phyloP scores from a whole-genome alignment of 2,329 filamentous ascomycete genomes.

The Sclerotinia spermophila region DNA sequence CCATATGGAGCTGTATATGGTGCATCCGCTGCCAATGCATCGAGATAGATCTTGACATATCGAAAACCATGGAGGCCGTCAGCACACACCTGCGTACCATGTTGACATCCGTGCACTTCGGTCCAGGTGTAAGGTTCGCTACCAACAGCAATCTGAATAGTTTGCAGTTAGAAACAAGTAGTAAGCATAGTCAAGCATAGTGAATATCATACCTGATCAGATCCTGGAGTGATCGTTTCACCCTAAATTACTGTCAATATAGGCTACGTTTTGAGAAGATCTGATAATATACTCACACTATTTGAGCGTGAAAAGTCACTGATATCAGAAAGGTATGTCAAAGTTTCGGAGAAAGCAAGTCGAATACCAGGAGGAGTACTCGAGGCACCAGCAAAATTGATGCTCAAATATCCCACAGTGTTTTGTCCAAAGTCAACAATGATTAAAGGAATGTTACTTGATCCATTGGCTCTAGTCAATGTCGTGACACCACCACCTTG shows the following conservation, averaged over 20 bases:
- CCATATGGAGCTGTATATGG: conserved; percentile 45
- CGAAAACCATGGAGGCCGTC: conserved; percentile 53
- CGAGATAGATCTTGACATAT: conserved; percentile 48
- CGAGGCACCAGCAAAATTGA: conserved; percentile 42
- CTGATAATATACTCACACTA: conserved; percentile 36
- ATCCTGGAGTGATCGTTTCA: conserved; percentile 44
- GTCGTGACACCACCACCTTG: conserved; percentile 35
- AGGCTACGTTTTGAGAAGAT: too few species aligned
- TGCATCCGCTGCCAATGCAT: conserved; percentile 43
- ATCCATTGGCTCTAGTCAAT: conserved; percentile 30
- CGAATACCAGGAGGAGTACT: conserved; percentile 40
- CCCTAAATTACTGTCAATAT: conserved; percentile 28
- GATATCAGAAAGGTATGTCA: conserved; percentile 43
- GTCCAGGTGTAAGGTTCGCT: conserved; percentile 44
- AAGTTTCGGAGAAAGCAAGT: conserved; percentile 48
- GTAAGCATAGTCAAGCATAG: background rate
- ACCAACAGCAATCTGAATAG: conserved; percentile 44
- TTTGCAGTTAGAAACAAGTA: conserved; percentile 15
- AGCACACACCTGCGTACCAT: conserved; percentile 44
- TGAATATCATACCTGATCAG: conserved; percentile 44
- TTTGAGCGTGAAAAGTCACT: conserved; percentile 50
- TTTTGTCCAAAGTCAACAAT: conserved; percentile 51
- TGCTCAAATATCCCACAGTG: conserved; percentile 43
- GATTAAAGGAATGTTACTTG: conserved; percentile 37
- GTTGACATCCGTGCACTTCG: conserved; percentile 44